Conservation (phyloP, 768 basidiomycete genomes). For the Xerocomus potaroensis region DNA sequence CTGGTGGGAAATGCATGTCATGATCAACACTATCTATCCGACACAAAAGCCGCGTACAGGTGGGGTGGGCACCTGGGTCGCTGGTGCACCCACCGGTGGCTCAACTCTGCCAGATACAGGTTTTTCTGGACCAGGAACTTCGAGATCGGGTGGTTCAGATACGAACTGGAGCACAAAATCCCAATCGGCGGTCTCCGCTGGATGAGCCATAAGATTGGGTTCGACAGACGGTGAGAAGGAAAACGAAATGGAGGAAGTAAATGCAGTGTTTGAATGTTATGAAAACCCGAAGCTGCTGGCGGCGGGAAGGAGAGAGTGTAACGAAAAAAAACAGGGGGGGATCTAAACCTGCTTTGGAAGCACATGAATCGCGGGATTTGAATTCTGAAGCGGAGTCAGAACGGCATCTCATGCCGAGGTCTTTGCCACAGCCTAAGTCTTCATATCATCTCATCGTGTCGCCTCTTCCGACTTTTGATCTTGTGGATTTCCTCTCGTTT, state of each 20-base stretch:
- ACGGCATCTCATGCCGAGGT: conserved; percentile 15
- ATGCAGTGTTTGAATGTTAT: neutral
- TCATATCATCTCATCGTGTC: neutral
- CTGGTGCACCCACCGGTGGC: conserved; percentile 7
- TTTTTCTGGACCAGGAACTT: conserved; percentile 35
- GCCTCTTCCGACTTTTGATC: conserved; percentile 44
- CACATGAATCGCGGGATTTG: conserved; percentile 9
- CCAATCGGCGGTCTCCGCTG: conserved; percentile 51
- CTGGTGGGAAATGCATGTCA: conserved; percentile 15
- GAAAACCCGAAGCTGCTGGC: conserved; percentile 1
- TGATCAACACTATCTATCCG: conserved; percentile 1
- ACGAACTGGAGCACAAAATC: conserved; percentile 61
- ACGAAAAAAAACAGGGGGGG: conserved; percentile 16
- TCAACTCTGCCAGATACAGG: conserved; percentile 26
- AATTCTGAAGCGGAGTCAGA: conserved; percentile 18
- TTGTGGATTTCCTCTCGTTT: conserved; percentile 80
- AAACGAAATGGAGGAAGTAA: neutral
- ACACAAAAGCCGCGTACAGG: conserved; percentile 41
- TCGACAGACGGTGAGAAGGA: neutral
- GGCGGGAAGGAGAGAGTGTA: neutral
- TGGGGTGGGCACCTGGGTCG: conserved; percentile 57
- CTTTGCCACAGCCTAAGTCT: no score
- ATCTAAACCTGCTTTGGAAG: neutral
- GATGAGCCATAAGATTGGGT: conserved; percentile 16
- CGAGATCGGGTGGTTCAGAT: conserved; percentile 40